Conservation (phyloP, 768 basidiomycete species). For the Boletus vermiculosoides region DNA sequence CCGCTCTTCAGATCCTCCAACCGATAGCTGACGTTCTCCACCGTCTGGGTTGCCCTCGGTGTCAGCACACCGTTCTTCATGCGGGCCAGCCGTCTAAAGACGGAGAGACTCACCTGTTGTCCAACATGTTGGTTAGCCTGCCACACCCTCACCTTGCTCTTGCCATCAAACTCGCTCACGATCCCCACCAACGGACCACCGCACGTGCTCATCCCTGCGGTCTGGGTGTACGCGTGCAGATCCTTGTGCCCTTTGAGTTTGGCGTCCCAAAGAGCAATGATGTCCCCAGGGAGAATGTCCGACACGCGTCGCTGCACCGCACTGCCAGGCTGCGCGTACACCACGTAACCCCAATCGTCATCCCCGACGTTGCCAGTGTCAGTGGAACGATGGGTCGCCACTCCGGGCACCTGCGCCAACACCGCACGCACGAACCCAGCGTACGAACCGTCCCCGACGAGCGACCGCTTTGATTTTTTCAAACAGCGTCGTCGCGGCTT, state of each 20-base stretch:
- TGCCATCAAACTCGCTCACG: constrained; percentile 77
- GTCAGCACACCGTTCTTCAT: constrained; percentile 34
- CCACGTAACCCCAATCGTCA: constrained; percentile 62
- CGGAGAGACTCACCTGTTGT: constrained; percentile 59
- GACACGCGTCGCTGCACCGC: constrained; percentile 70
- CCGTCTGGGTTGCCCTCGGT: constrained; percentile 45
- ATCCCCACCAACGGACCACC: constrained; percentile 64
- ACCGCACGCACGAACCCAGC: constrained; percentile 73
- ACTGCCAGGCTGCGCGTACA: constrained; percentile 68
- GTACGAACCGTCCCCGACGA: constrained; percentile 85
- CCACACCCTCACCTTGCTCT: constrained; percentile 78
- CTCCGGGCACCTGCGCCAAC: constrained; percentile 64
- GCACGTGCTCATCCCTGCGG: constrained; percentile 30
- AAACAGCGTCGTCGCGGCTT: constrained; percentile 62
- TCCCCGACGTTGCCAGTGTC: constrained; percentile 16
- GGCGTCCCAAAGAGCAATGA: constrained; percentile 73
- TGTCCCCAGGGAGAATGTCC: constrained; percentile 86
- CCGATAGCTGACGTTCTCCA: constrained; percentile 82
- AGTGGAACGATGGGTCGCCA: constrained; percentile 39
- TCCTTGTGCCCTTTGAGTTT: constrained; percentile 80
- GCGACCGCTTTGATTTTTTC: constrained; percentile 74
- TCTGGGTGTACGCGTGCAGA: constrained; percentile 67
- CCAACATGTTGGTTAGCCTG: constrained; percentile 88
- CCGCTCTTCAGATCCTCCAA: constrained; percentile 90
- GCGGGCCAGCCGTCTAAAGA: constrained; percentile 28